Evolutionary conservation across 305 asterid genomes (phyloP).

Genomic region (Fraxinus albicans): DNA sequence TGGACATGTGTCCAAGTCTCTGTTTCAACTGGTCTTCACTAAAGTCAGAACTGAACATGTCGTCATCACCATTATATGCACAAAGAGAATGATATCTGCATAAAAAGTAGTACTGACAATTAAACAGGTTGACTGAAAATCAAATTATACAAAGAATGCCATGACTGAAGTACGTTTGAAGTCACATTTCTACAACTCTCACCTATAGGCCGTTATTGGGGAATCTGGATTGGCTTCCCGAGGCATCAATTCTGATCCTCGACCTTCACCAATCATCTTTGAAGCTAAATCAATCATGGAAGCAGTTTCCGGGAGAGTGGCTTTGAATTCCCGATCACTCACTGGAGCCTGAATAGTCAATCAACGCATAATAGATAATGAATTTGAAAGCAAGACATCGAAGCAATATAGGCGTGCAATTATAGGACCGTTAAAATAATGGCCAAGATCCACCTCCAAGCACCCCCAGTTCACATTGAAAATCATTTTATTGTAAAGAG

Average conservation of each 20-base stretch:
- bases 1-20: constrained; percentile 90
- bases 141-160: not conserved
- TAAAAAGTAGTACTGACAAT: not conserved
- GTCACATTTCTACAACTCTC: constrained; percentile 12
- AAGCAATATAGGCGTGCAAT: not conserved
- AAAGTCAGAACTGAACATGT: constrained; percentile 93
- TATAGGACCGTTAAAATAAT: not conserved
- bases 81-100: constrained; percentile 82
- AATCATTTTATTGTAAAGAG: not conserved
- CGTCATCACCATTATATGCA: constrained; percentile 95
- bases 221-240: constrained; percentile 77
- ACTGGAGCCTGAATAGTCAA: constrained; percentile 79
- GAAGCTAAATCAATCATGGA: constrained; percentile 88
- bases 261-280: constrained; percentile 78
- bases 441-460: not conserved
- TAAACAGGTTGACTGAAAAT: not conserved
- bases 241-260: constrained; percentile 83
- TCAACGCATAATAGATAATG: constrained; percentile 11
- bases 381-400: not conserved
- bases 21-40: constrained; percentile 87
- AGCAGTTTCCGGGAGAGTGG: constrained; percentile 84
- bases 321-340: constrained; percentile 89
- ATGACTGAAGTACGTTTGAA: not conserved
- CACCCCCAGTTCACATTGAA: not conserved
- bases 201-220: constrained; percentile 90